phyloP scores from a whole-genome alignment of 129 eudicot genomes.

The Flaveria brownii region DNA sequence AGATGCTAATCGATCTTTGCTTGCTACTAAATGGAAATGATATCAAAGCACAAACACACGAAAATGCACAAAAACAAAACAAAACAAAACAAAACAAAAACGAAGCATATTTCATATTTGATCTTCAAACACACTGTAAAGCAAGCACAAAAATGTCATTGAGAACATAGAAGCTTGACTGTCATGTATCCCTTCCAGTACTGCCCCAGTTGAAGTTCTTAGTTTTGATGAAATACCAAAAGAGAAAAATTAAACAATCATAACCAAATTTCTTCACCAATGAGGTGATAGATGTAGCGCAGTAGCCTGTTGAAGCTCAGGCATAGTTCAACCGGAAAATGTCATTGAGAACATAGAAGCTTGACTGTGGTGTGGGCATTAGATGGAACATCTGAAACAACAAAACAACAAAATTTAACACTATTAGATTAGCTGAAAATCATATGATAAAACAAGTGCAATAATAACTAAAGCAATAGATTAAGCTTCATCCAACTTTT shows the following conservation, averaged over 20 bases:
- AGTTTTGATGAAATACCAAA: slow-evolving; percentile 26
- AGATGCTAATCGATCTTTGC: background rate
- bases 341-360: slow-evolving; percentile 58
- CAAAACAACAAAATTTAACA: background rate
- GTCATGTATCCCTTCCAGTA: slow-evolving; percentile 12
- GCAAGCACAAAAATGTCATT: background rate
- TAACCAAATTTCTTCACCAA: slow-evolving; percentile 19
- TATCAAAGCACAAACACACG: background rate
- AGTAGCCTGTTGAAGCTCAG: slow-evolving; percentile 30
- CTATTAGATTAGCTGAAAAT: slow-evolving; percentile 1
- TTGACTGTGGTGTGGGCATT: slow-evolving; percentile 63
- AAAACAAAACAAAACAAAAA: background rate
- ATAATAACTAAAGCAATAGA: background rate
- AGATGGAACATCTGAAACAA: slow-evolving; percentile 64
- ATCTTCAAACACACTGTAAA: background rate
- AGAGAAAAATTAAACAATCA: slow-evolving; percentile 2
- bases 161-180: background rate
- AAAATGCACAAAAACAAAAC: background rate
- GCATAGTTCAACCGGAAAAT: slow-evolving; percentile 64
- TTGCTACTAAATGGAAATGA: background rate
- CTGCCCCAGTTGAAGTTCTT: slow-evolving; percentile 7
- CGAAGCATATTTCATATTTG: too few relatives aligned
- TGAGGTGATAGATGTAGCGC: background rate
- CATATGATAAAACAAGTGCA: slow-evolving; percentile 1
- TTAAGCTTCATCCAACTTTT: background rate